A percentile compares a stretch with the other conserved stretches of the same genome.
These are phyloP conservation scores for Przewalskia tangutica DNA, from an alignment of 257 asterid species.

Conservation along the genomic window DNA sequence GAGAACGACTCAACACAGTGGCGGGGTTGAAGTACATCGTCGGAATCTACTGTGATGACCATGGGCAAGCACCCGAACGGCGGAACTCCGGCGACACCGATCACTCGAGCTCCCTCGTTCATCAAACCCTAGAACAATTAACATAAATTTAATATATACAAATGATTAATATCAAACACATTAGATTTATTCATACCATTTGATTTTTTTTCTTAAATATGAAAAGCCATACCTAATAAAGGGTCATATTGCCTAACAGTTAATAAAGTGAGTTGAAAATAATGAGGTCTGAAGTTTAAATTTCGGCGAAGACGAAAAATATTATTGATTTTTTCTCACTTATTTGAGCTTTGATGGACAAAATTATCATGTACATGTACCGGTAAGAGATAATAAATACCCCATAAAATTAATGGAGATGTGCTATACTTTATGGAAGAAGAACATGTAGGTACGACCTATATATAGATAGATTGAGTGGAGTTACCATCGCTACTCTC, in stretches of 20 bases:
- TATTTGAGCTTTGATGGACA: not conserved
- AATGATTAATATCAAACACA: not conserved
- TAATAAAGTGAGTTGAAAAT: not conserved
- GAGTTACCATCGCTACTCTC: too few relatives aligned
- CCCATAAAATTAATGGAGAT: not conserved
- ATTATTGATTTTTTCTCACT: not conserved
- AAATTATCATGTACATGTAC: not conserved
- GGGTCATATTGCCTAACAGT: not conserved
- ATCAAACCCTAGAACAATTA: constrained; percentile 25
- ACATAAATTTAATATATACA: not conserved
- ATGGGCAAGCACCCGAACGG: constrained; percentile 74
- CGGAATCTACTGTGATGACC: constrained; percentile 35
- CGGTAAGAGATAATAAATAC: not conserved
- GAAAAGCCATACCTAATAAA: not conserved
- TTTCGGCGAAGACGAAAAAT: not conserved
- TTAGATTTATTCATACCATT: not conserved
- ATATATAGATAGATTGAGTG: too few relatives aligned
- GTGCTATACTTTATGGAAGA: not conserved
- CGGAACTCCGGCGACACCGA: constrained; percentile 48
- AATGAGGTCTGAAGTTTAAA: not conserved
- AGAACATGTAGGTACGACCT: not conserved
- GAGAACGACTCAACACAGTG: constrained; percentile 35
- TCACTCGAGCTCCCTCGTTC: constrained; percentile 41
- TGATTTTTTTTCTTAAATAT: not conserved
- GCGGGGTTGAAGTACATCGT: constrained; percentile 21